These are phyloP conservation scores for Aspergillus brunneoviolaceus DNA, from an alignment of 2,329 filamentous ascomycete genomes.

Conservation along the genomic window DNA sequence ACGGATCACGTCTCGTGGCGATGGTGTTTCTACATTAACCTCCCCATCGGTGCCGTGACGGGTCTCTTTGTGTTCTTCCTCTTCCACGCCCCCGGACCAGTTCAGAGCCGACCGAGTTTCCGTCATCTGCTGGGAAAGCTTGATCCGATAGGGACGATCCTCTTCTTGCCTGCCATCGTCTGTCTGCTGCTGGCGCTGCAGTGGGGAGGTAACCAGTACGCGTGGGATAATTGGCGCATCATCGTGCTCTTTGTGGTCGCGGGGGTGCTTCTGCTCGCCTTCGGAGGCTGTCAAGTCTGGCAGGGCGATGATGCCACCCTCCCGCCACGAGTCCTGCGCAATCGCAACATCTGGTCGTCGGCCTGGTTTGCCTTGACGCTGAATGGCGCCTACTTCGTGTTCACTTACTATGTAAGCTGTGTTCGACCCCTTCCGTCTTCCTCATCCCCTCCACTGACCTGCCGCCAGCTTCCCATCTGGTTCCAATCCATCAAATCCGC, in stretches of 20 bases:
- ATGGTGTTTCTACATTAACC: conserved; percentile 21
- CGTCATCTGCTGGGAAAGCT: neutral
- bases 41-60: conserved; percentile 11
- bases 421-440: neutral
- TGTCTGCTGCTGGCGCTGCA: conserved; percentile 17
- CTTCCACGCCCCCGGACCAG: neutral
- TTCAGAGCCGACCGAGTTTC: neutral
- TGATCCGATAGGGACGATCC: conserved; percentile 8
- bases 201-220: conserved; percentile 15
- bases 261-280: conserved; percentile 3
- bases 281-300: conserved; percentile 5
- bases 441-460: neutral
- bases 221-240: conserved; percentile 12
- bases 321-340: neutral
- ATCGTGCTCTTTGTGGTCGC: conserved; percentile 11
- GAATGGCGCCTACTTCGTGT: conserved; percentile 5
- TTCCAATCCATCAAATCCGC: conserved; percentile 15
- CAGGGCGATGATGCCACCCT: conserved; percentile 9
- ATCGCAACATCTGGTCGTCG: conserved; percentile 7
- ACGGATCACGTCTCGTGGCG: conserved; percentile 14
- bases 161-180: conserved; percentile 7
- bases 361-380: conserved; percentile 1
- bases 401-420: conserved; percentile 10
- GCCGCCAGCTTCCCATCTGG: conserved; percentile 13
- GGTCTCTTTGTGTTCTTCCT: neutral